Base-by-base conservation (phyloP, 805 yeast genomes). In the Ogataea populi-albae region DNA sequence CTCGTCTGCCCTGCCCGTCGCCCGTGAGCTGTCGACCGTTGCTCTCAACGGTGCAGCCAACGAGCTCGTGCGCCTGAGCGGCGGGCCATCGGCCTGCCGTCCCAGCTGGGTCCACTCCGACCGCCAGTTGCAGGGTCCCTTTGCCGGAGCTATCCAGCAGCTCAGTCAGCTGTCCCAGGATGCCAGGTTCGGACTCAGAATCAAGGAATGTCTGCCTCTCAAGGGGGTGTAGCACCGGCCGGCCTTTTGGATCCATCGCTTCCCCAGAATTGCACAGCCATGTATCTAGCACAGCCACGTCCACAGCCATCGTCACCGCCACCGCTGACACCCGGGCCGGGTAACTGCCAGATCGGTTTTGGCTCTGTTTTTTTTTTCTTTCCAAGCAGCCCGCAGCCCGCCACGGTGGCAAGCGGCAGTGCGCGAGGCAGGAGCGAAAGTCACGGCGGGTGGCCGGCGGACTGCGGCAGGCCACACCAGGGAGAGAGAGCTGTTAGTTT, bases 91-190 rank as follows among this genome's bases (percentile, higher is more conserved):
- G 50, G 69, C 81, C 17, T 71, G 79, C 35, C 71, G 74, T 41
- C 89, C 96, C 50, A 77, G 86, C 48, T 93, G 95, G 93, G 82
- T 85, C 28, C 96, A 89, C 57, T 86, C 96, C 18, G 66, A 74
- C 26, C 79, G 68, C 63, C 81, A 81, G 59, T 62, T 91, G 37
- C 60, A 69, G 20, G 77, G 75, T 30, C 64, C 66, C 5, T 68
- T 46, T 20, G 46, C 50, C 7, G 66, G 69, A 37, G 73, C 75
- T 37, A 69, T 79, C 28, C 56, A 67, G 43, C 73, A 77, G 41
- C 67, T 85, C 57, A 71, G 75, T 37, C 71, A 75, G 43, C 64
- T 83, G 50, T 65, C 75, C 18, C 77, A 79, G 58, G 91, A 82
- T 55, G 67, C 71, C 49, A 72, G 86, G 61, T 81, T 80, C 46